Base-by-base conservation (phyloP, 1,284 basidiomycete genomes). In the Cryptococcus sp. region DNA sequence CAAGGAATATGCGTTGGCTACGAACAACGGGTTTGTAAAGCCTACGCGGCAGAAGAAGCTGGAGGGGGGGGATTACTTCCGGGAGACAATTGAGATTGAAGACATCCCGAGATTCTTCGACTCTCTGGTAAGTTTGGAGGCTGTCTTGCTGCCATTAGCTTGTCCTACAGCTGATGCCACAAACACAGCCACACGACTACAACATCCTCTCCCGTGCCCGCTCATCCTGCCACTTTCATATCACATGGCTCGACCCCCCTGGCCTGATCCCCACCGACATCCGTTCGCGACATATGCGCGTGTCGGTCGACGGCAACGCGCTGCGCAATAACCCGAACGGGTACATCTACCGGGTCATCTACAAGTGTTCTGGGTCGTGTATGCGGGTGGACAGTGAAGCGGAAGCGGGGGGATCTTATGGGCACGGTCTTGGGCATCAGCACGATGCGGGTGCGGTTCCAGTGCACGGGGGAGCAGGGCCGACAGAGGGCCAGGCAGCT, bases 181-280 rank as follows among this genome's bases (percentile, higher is more conserved):
- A n/a, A n/a, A 33, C 28, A 21, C 35, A 50, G 48, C 48, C 48
- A 23, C 48, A 50, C 37, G 48, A 50, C 33, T 50, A 50, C 24
- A 50, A 50, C 24, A 24, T 37, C 20, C 48, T 50, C 33, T 50
- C 47, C 15, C 46, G 46, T 16, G 46, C 46, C 16, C 48, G 48
- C 35, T 15, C 16, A n/a, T 50, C 48, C 11, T 38, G 33, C 39
- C 39, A 37, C 8, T 40, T 50, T 15, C 11, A 35, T 6, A 38
- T 50, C 18, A 18, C 20, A 12, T 50, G 37, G n/a, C 24, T 50
- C 4, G 48, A 50, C 36, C 48, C 48, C 12, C 48, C 48, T 23
- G 48, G 48, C 35, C 48, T 50, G 11, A 37, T 50, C 9, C 48
- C 48, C n/a, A 50, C 48, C n/a, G 48, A 50, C 20, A 50, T 50